These are phyloP conservation scores for Populus nigra DNA, from an alignment of 345 rosid species.

Conservation along the genomic window DNA sequence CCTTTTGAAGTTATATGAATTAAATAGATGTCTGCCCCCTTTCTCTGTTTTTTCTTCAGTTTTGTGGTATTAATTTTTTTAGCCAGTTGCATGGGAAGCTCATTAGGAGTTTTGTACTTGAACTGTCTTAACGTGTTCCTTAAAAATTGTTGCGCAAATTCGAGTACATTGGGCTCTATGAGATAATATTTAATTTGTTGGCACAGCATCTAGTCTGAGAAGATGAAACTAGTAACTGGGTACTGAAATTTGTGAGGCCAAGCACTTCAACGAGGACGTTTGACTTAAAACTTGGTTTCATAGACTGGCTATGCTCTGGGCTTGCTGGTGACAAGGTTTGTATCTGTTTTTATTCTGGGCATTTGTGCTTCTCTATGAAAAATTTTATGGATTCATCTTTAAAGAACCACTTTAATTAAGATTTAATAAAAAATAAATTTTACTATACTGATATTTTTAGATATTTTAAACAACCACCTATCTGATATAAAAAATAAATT, in stretches of 20 bases:
- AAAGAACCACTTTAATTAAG: too few species aligned
- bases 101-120: background rate
- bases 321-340: background rate
- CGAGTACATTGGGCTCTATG: background rate
- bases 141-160: conserved; percentile 3
- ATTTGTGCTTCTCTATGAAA: too few species aligned
- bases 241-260: background rate
- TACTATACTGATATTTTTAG: too few species aligned
- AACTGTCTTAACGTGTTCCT: conserved; percentile 1
- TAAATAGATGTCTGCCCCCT: conserved; percentile 8
- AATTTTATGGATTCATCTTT: too few species aligned
- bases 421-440: too few species aligned
- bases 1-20: conserved; percentile 35
- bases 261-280: background rate
- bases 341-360: background rate
- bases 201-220: background rate
- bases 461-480: too few species aligned
- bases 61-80: conserved; percentile 21
- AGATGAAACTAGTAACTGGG: background rate
- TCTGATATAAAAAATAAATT: too few species aligned
- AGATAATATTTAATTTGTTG: background rate
- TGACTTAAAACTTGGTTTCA: background rate
- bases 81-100: conserved; percentile 18
- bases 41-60: background rate
- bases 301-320: background rate